A percentile compares a stretch with the other conserved stretches of the same genome.
Evolutionary conservation across 2,329 filamentous ascomycete genomes (phyloP).

Genomic region (Ophioceras dolichostomum): DNA sequence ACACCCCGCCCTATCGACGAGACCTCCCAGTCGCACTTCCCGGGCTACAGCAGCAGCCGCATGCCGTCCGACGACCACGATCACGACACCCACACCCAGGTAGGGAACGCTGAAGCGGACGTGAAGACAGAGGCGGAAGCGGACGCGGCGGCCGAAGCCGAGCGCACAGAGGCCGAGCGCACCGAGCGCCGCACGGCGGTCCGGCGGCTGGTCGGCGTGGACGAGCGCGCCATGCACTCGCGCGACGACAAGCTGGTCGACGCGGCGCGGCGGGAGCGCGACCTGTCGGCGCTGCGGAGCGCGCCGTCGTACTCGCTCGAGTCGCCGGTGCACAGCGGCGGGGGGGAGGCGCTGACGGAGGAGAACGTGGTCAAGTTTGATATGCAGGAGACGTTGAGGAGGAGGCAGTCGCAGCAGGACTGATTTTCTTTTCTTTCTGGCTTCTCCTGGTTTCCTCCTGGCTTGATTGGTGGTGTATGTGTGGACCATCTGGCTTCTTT

Average conservation of each 20-base stretch:
- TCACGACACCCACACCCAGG: no score
- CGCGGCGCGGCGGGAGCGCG: constrained; percentile 9
- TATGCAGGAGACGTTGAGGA: constrained; percentile 1
- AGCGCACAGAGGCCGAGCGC: background rate
- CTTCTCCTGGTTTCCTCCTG: no score
- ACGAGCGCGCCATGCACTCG: constrained; percentile 12
- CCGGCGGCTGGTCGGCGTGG: constrained; percentile 6
- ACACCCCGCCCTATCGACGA: background rate
- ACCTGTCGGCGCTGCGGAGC: background rate
- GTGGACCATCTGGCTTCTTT: no score
- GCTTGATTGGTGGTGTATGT: no score
- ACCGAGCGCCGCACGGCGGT: constrained; percentile 3
- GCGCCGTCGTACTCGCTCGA: constrained; percentile 6
- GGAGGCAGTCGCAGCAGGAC: background rate
- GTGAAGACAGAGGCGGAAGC: no score
- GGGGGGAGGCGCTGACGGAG: constrained; percentile 11
- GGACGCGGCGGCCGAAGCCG: background rate
- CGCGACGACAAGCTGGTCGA: constrained; percentile 15
- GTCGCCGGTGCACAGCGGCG: constrained; percentile 4
- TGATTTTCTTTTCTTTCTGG: no score
- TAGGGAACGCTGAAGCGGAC: no score
- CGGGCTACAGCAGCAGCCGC: background rate
- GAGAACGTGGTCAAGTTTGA: constrained; percentile 14
- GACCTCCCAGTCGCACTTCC: background rate
- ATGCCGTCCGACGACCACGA: background rate